Base-by-base conservation (phyloP, 306 rosid genomes). In the Arachis stenosperma region DNA sequence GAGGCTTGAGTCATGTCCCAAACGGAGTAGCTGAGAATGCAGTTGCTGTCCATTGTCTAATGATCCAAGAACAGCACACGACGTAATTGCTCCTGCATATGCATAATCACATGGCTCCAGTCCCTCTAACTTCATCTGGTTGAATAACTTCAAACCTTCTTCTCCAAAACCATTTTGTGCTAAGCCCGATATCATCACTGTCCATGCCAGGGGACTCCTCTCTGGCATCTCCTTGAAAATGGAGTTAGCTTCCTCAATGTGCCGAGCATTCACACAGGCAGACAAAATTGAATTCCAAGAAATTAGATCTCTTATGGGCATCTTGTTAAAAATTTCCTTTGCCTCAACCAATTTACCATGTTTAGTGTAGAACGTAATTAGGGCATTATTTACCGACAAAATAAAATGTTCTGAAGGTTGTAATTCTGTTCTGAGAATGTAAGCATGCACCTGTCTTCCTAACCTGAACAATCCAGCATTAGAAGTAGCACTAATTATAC, bases 31-130 rank as follows among this genome's bases (percentile, higher is more conserved):
- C 75, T 84, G 88, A 54, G 83, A 81, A 75, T 84, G 88, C 47
- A 84, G 57, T 70, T 84, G 85, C 10, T 73, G 81, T 65, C 88
- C 88, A 81, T 64, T 81, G 78, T 81, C 83, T 63, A 84, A 69
- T 27, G 88, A 75, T 66, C 88, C 88, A 27, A 85, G 83, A 75
- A 79, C 84, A 48, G 83, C 78, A 65, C 86, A 73, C 61, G 86
- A 56, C 15, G 51, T 77, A 65, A 85, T 62, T 12, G 89, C 89
- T 54, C 86, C 89, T 5, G 89, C 89, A 76, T 69, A 85, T 27
- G 86, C 84, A 82, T 85, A 85, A 77, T 85, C 89, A 61, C 89
- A 85, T 1, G 86, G 89, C 67, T 85, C 86, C 14, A 85, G 37
- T 42, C 83, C 86, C 81, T 73, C 83, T 58, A 69, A 65, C 79